phyloP scores from a whole-genome alignment of 164 flowering plant genomes.

The Protea cynaroides region DNA sequence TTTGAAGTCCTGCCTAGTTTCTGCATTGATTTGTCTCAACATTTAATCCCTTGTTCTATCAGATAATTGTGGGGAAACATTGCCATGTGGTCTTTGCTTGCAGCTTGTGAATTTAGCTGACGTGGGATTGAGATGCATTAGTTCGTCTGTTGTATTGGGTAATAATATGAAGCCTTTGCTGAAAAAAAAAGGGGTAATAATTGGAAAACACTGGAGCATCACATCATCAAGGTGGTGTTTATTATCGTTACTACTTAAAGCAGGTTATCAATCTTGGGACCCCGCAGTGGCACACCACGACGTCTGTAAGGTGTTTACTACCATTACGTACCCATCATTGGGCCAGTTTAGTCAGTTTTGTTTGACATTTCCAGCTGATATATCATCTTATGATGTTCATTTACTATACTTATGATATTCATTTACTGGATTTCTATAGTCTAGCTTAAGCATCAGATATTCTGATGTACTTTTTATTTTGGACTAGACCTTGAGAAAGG shows the following conservation, averaged over 20 bases:
- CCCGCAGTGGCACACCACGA: too few relatives aligned
- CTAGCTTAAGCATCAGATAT: not conserved
- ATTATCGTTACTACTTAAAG: not conserved
- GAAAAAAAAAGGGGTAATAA: not conserved
- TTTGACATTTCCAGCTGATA: not conserved
- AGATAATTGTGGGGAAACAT: not conserved
- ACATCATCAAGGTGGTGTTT: not conserved
- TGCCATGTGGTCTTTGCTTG: not conserved
- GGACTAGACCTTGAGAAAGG: slow-evolving; percentile 12
- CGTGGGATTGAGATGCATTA: too few relatives aligned
- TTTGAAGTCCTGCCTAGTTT: not conserved
- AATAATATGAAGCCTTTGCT: not conserved
- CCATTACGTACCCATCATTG: too few relatives aligned
- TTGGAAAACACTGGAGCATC: not conserved
- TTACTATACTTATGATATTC: not conserved
- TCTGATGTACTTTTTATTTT: not conserved
- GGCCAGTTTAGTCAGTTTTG: not conserved
- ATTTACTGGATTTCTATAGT: slow-evolving; percentile 1
- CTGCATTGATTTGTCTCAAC: not conserved
- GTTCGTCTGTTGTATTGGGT: too few relatives aligned
- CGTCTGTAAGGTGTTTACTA: too few relatives aligned
- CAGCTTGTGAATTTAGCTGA: too few relatives aligned
- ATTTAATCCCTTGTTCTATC: not conserved
- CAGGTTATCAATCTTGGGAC: not conserved
- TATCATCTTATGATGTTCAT: not conserved